phyloP scores from a whole-genome alignment of 2,329 filamentous ascomycete species.

The Albophoma yamanashiensis region DNA sequence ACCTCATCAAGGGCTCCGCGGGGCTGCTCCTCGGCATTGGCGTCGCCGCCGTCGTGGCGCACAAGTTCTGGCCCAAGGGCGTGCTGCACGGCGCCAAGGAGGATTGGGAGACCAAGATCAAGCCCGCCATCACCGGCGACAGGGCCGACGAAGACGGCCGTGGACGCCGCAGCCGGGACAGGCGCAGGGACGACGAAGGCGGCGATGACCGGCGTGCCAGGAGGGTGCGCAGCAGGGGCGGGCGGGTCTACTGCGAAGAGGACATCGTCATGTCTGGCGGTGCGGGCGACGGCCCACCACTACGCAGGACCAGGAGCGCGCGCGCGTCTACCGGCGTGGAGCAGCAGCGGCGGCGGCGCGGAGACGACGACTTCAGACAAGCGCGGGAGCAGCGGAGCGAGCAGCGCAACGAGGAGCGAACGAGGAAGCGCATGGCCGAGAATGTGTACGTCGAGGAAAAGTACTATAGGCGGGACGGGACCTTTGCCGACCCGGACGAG shows the following conservation, averaged over 20 bases:
- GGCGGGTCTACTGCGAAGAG: neutral
- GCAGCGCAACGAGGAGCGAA: conserved; percentile 5
- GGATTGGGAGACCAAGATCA: conserved; percentile 14
- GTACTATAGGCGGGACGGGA: conserved; percentile 9
- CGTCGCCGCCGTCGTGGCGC: conserved; percentile 21
- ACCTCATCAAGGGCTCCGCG: conserved; percentile 19
- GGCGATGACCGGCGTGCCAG: neutral
- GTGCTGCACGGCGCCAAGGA: conserved; percentile 16
- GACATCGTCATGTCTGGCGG: neutral
- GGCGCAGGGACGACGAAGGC: conserved; percentile 2
- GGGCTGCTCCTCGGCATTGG: conserved; percentile 23
- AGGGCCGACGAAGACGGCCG: neutral
- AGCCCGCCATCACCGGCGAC: neutral
- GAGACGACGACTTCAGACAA: neutral
- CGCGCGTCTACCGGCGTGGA: conserved; percentile 6
- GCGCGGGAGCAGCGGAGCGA: conserved; percentile 1
- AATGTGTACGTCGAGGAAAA: conserved; percentile 8
- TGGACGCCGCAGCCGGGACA: neutral
- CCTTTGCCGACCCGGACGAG: conserved; percentile 4
- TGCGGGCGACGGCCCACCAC: neutral
- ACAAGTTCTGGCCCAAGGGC: conserved; percentile 24
- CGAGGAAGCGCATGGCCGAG: conserved; percentile 4
- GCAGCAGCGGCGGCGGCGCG: conserved; percentile 7
- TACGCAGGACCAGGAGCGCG: conserved; percentile 2
- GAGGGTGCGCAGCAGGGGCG: neutral